A percentile compares a stretch with the other conserved stretches of the same genome.
Conservation (phyloP, 1,284 basidiomycete genomes). For the Mycosarcoma maydis region DNA sequence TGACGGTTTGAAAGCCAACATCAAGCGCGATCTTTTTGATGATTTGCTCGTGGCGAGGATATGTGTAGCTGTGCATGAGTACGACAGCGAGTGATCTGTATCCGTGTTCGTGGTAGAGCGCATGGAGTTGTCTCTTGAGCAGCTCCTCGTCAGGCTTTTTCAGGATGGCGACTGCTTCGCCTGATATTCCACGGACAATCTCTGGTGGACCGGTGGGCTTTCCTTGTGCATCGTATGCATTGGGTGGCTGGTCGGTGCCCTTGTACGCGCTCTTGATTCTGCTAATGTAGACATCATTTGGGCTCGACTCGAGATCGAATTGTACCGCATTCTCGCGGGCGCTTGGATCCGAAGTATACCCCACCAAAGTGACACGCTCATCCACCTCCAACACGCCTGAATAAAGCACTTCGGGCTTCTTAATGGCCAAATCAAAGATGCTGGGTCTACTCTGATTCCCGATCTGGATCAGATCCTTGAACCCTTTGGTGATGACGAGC, state of each 20-base stretch:
- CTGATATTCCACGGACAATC: conserved; percentile 83
- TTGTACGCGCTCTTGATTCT: conserved; percentile 41
- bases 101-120: conserved; percentile 76
- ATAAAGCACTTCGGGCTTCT: conserved; percentile 80
- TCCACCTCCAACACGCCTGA: conserved; percentile 84
- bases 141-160: conserved; percentile 72
- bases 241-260: conserved; percentile 69
- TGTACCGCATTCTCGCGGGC: conserved; percentile 73
- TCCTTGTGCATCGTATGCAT: conserved; percentile 77
- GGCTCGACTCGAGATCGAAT: conserved; percentile 40
- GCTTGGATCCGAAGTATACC: conserved; percentile 87
- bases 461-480: conserved; percentile 87
- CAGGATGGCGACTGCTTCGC: conserved; percentile 88
- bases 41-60: conserved; percentile 79
- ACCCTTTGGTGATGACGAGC: conserved; percentile 88
- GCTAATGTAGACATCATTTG: conserved; percentile 4
- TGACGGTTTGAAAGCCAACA: conserved; percentile 86
- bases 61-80: conserved; percentile 91
- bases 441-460: conserved; percentile 91
- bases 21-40: conserved; percentile 79
- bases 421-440: conserved; percentile 70
- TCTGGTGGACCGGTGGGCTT: conserved; percentile 75
- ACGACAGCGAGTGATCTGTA: conserved; percentile 86
- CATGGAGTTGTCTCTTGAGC: conserved; percentile 73
- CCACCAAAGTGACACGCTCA: conserved; percentile 91